Percentiles rank a stretch among this genome's conserved stretches.
Evolutionary conservation across 495 filamentous ascomycete species (phyloP).

Genomic region (Neurospora africana): DNA sequence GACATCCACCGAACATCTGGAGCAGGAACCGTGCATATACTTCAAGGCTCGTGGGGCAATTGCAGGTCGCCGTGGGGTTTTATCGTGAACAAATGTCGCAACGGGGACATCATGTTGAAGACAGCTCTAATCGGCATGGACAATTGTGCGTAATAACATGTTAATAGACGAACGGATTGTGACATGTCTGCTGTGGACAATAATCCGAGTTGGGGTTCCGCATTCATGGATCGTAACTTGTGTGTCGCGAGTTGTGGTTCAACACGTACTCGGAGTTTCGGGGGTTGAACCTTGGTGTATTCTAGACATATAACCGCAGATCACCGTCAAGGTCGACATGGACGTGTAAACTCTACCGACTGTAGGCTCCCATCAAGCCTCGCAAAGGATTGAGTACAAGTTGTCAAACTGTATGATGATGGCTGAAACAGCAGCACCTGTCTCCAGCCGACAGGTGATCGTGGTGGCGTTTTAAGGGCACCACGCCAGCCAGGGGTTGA

Average conservation of each 20-base stretch:
- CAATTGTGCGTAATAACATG: neutral
- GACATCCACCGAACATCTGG: neutral
- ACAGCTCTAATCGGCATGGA: neutral
- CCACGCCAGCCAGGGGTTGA: neutral
- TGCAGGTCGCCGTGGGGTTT: neutral
- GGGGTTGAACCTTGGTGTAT: too few relatives aligned
- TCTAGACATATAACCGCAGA: too few relatives aligned
- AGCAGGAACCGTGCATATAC: neutral
- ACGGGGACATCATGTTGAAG: neutral
- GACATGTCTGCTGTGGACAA: neutral
- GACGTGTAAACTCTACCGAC: neutral
- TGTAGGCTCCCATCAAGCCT: neutral
- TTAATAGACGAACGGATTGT: neutral
- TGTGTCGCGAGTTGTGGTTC: neutral
- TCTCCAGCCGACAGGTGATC: neutral
- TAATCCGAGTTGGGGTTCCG: neutral
- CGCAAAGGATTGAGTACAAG: neutral
- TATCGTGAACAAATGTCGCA: neutral
- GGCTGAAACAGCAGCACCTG: neutral
- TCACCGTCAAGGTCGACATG: neutral
- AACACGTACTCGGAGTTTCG: neutral
- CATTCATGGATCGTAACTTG: neutral
- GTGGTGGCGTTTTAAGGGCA: neutral
- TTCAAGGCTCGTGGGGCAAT: neutral
- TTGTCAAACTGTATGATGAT: too few relatives aligned